Conservation (phyloP, 805 yeast genomes). For the Nakazawaea ernobii region DNA sequence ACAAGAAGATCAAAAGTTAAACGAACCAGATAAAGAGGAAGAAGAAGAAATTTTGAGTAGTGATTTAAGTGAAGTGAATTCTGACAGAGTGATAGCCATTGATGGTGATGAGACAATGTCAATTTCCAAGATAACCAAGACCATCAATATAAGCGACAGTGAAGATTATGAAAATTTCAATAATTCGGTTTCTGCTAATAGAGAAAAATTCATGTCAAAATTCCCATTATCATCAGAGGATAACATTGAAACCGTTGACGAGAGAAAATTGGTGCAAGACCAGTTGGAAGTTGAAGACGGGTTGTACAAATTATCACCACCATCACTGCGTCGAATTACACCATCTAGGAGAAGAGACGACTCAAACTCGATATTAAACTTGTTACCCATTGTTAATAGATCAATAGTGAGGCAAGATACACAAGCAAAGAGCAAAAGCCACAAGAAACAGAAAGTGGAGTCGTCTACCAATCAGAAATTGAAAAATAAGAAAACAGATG, state of each 20-base stretch:
- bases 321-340: too few species aligned
- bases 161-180: not conserved
- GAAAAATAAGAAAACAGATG: not conserved
- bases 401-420: not conserved
- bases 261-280: not conserved
- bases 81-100: not conserved
- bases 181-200: not conserved
- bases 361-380: not conserved
- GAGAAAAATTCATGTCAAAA: conserved; percentile 3
- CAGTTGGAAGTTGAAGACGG: not conserved
- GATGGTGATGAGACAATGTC: not conserved
- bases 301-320: not conserved
- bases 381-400: not conserved
- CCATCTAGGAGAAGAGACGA: too few species aligned
- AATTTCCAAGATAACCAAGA: not conserved
- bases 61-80: not conserved
- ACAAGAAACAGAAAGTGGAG: not conserved
- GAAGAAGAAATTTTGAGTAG: not conserved
- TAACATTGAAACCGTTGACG: not conserved
- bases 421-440: not conserved
- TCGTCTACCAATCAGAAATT: not conserved
- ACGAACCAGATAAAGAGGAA: not conserved
- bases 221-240: not conserved
- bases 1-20: not conserved
- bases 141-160: not conserved